Evolutionary conservation across 768 basidiomycete genomes (phyloP), one percentile per base, ranked within the genome.

Genomic region (Tricholoma bakamatsutake): DNA sequence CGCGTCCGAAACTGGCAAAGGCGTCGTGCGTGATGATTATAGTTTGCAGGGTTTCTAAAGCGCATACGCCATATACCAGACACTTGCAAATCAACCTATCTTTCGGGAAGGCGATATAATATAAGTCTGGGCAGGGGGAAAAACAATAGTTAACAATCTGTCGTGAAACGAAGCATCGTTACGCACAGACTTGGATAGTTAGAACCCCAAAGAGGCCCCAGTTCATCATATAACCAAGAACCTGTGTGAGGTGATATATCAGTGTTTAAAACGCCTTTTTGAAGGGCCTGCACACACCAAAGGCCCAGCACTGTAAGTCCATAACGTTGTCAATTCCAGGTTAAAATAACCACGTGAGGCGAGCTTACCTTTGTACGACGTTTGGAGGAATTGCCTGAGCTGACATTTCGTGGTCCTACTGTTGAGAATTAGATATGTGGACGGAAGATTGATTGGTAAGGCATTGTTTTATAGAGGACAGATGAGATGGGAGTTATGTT

Each of bases 101-200:
- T 0, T 65, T 62, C 0, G 70, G 66, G 45, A 71, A 71, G 7
- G 69, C 65, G 12, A 71, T 65, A 45, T 68, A 67, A 45, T 71
- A 72, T 27, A 67, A 62, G 52, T 69, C 71, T 70, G 35, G 42
- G 49, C 13, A 34, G 33, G 9, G 7, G 5, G 4, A 11, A 24
- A 50, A 7, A 27, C 7, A 11, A 11, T 39, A 1, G 21, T 24
- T 24, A 3, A 24, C 21, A 24, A 24, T 24, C 21, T 40, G 18
- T 27, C 33, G 37, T 21, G 18, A 35, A 18, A 28, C 0, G 7
- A 31, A 5, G 15, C 48, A 3, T 4, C n/a, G 31, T 12, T 17
- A 61, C 69, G 54, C 52, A 70, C 67, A 70, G 39, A 71, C 65
- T 69, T 70, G 67, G 18, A 66, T 58, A 1, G 64, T 60, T 15